Evolutionary conservation across 495 filamentous ascomycete genomes (phyloP).

Genomic region (Pyronema domesticum): DNA sequence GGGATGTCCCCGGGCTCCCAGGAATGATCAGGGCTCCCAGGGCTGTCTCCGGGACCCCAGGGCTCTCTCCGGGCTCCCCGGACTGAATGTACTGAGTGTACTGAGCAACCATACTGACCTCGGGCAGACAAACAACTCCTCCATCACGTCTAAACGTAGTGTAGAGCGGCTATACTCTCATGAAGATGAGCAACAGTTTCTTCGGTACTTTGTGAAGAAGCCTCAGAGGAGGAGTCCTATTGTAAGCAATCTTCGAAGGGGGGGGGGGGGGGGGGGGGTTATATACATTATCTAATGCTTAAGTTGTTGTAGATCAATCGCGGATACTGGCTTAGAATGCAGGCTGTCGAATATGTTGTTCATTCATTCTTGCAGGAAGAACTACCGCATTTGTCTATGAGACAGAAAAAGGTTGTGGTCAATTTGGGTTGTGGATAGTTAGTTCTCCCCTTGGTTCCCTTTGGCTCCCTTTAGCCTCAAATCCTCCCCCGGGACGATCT

Average conservation of each 20-base stretch:
- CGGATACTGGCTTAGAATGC: conserved; percentile 73
- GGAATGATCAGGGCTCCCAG: too few relatives aligned
- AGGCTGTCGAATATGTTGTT: conserved; percentile 56
- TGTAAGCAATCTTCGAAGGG: neutral
- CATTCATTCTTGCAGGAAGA: conserved; percentile 44
- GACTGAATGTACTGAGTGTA: too few relatives aligned
- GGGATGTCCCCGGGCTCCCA: too few relatives aligned
- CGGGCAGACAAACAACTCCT: conserved; percentile 66
- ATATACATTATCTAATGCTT: neutral
- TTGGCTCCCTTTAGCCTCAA: neutral
- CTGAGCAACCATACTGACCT: too few relatives aligned
- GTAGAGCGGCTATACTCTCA: conserved; percentile 66
- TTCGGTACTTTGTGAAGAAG: conserved; percentile 72
- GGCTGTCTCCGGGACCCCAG: too few relatives aligned
- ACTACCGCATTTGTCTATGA: conserved; percentile 24
- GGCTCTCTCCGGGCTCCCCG: too few relatives aligned
- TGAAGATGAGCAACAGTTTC: conserved; percentile 55
- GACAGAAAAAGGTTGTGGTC: conserved; percentile 52
- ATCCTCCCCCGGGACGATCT: neutral
- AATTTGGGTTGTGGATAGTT: conserved; percentile 87
- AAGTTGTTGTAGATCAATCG: conserved; percentile 44
- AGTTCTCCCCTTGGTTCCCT: conserved; percentile 24
- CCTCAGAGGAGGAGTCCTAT: conserved; percentile 60
- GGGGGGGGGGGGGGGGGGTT: neutral
- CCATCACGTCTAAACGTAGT: conserved; percentile 76